phyloP scores from a whole-genome alignment of 2,329 filamentous ascomycete species.

The Ophiostoma sp. region DNA sequence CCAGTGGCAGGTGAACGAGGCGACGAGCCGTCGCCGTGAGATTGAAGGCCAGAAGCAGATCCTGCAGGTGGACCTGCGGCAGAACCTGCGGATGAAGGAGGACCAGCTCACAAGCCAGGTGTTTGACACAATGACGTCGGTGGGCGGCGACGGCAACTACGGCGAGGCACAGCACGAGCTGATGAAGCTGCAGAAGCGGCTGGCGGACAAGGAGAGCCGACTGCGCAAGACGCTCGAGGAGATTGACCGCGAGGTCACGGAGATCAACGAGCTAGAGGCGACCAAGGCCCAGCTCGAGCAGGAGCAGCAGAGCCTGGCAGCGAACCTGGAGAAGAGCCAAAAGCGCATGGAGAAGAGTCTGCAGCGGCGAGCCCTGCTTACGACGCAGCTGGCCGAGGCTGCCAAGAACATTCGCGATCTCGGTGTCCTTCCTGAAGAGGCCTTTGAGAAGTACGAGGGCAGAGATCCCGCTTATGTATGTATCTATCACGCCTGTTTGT shows the following conservation, averaged over 20 bases:
- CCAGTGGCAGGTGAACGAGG: constrained; percentile 68
- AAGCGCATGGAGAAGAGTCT: constrained; percentile 88
- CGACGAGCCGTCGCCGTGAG: constrained; percentile 67
- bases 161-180: constrained; percentile 77
- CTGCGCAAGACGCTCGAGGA: constrained; percentile 69
- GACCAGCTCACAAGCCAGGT: constrained; percentile 78
- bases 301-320: constrained; percentile 68
- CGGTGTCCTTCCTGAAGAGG: constrained; percentile 88
- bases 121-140: constrained; percentile 53
- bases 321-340: constrained; percentile 76
- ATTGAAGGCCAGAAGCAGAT: constrained; percentile 76
- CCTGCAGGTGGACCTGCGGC: constrained; percentile 80
- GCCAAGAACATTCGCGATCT: constrained; percentile 86
- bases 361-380: constrained; percentile 76
- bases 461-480: constrained; percentile 71
- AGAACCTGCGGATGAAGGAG: constrained; percentile 79
- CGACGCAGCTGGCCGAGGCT: constrained; percentile 71
- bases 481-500: not conserved
- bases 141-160: constrained; percentile 56
- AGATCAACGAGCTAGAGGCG: constrained; percentile 52
- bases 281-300: constrained; percentile 61
- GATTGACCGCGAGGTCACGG: constrained; percentile 51
- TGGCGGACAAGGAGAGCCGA: constrained; percentile 62
- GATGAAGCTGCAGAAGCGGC: constrained; percentile 65
- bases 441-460: constrained; percentile 83